Base-by-base conservation (phyloP, 257 asterid genomes). In the Salvia rosmarinus region DNA sequence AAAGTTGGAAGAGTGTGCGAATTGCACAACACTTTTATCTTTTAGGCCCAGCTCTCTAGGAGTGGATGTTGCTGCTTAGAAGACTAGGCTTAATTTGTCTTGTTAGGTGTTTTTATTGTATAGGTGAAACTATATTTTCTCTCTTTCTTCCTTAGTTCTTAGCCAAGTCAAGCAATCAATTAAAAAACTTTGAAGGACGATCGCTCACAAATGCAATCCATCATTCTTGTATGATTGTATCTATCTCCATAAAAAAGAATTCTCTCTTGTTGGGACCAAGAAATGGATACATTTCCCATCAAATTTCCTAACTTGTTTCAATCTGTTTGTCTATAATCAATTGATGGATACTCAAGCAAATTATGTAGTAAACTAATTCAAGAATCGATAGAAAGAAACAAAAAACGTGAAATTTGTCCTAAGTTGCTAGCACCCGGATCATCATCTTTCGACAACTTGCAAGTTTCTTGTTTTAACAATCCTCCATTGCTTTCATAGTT, bases 401-500 rank as follows among this genome's bases (percentile, higher is more conserved):
- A 13, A 23, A 28, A n/a, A 19, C 44, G 4, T 14, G 11, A 32
- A 21, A 13, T 14, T 69, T 14, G 5, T 43, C 21, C 9, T 42
- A 4, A 9, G 20, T 20, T 32, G 49, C 19, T 40, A 25, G 30
- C 30, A 25, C 30, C 30, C 30, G 30, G 30, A 25, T 25, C 30
- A 25, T 1, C 30, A 25, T 25, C 30, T 25, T 25, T 25, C 30
- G 30, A 25, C 30, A 62, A 19, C 43, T 65, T 57, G 19, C 30
- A 60, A 42, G 60, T 70, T 58, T 47, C 42, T 75, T 75, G 57
- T 54, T 20, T 9, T 11, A 19, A 39, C 43, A 73, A 54, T 59
- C 64, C n/a, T 43, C 64, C 67, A 52, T 67, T 65, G 49, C 68
- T 67, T 75, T 54, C n/a, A n/a, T n/a, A n/a, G n/a, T n/a, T n/a